Percentiles rank a stretch among this genome's conserved stretches.
Evolutionary conservation across 2,329 filamentous ascomycete genomes (phyloP).

Genomic region (Fusarium mundagurra): DNA sequence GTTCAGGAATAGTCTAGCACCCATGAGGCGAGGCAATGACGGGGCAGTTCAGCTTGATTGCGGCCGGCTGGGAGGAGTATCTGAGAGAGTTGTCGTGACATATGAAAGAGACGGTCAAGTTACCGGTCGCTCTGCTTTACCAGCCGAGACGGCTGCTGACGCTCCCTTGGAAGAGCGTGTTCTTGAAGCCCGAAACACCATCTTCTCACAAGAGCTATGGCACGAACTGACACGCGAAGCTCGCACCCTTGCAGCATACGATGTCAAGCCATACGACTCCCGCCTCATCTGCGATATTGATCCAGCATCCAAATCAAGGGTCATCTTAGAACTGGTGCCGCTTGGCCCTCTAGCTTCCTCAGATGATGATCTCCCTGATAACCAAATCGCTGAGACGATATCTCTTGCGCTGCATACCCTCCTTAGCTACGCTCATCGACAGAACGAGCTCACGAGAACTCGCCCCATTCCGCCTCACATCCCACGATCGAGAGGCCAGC

Average conservation of each 20-base stretch:
- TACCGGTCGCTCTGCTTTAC: conserved; percentile 65
- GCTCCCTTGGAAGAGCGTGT: conserved; percentile 71
- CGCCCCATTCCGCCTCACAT: conserved; percentile 59
- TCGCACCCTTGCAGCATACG: conserved; percentile 74
- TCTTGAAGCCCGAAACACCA: conserved; percentile 78
- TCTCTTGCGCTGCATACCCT: conserved; percentile 77
- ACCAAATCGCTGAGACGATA: conserved; percentile 70
- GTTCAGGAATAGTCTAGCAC: conserved; percentile 78
- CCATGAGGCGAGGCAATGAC: conserved; percentile 77
- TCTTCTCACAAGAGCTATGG: conserved; percentile 88
- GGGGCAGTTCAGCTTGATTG: conserved; percentile 80
- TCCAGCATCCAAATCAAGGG: conserved; percentile 57
- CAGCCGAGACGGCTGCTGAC: conserved; percentile 64
- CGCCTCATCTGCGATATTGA: conserved; percentile 65
- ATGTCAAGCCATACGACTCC: conserved; percentile 71
- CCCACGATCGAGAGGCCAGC: conserved; percentile 50
- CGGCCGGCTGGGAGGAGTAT: conserved; percentile 61
- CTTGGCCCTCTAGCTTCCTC: conserved; percentile 54
- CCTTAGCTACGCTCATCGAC: conserved; percentile 80
- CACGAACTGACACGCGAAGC: conserved; percentile 88
- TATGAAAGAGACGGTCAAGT: conserved; percentile 67
- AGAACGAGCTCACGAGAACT: conserved; percentile 75
- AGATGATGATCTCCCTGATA: conserved; percentile 51
- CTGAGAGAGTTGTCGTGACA: conserved; percentile 72
- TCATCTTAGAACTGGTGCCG: conserved; percentile 75